A percentile compares a stretch with the other conserved stretches of the same genome.
Evolutionary conservation across 257 asterid species (phyloP).

Genomic region (Jaltomata sinuosa): DNA sequence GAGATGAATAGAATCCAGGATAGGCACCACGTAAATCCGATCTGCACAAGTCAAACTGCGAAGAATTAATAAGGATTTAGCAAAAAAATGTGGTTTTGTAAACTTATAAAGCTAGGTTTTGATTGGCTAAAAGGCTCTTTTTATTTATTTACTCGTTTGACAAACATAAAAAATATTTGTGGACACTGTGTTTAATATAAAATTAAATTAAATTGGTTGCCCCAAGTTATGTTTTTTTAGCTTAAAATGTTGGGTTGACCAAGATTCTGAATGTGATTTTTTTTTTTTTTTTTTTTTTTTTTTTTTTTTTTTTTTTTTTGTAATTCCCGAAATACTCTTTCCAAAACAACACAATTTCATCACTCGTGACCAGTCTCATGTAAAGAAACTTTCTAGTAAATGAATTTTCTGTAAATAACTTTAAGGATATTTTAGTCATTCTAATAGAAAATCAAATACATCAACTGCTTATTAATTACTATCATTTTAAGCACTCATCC

Average conservation of each 20-base stretch:
- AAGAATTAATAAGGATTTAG: not conserved
- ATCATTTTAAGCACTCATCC: not conserved
- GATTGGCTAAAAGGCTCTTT: too few species aligned
- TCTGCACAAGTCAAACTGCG: constrained; percentile 11
- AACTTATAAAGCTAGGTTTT: not conserved
- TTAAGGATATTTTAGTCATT: not conserved
- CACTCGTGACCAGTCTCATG: not conserved
- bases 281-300: too few species aligned
- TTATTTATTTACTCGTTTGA: not conserved
- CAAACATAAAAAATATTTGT: too few species aligned
- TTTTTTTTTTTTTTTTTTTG: too few species aligned
- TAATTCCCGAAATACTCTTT: not conserved
- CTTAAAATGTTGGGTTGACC: not conserved
- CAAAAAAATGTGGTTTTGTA: not conserved
- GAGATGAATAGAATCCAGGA: constrained; percentile 50
- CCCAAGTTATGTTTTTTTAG: not conserved
- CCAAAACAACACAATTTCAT: not conserved
- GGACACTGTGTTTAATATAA: too few species aligned
- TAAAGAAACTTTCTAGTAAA: not conserved
- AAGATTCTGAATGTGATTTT: too few species aligned
- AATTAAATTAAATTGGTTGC: too few species aligned
- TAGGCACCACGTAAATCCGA: constrained; percentile 48
- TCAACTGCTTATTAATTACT: too few species aligned
- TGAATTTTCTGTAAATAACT: not conserved
- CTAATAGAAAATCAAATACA: not conserved